Base-by-base conservation (phyloP, 2,329 filamentous ascomycete genomes). In the Neonectria coccinea region DNA sequence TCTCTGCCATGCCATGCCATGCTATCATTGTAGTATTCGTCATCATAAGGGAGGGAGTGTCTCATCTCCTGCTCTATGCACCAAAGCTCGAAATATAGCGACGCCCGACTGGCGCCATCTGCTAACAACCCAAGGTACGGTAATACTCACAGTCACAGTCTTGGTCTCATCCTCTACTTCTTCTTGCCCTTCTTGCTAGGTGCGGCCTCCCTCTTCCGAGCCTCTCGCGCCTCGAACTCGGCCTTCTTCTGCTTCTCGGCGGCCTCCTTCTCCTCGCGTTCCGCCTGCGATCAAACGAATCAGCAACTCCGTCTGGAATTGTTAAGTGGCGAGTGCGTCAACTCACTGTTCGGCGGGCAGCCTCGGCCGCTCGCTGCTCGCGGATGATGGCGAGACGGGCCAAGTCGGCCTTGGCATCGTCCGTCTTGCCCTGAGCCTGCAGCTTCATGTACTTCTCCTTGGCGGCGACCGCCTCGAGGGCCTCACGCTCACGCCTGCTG, bases 391-490 rank as follows among this genome's bases (percentile, higher is more conserved):
- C 89, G 75, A 99, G 82, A 60, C 96, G 88, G 64, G 93, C 95
- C 71, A 98, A 77, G 80, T 99, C 96, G 5, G 92, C 91, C 78
- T 93, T 91, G 52, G 95, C 94, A 85, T 97, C 92, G 66, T 99
- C 96, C 48, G 96, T 98, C 89, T 98, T 98, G 75, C 95, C 95
- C 76, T 94, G 92, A 62, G 94, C 92, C 75, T 97, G 95, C 73
- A 97, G 80, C 82, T 97, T 97, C 84, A 93, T 88, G 77, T 97
- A 97, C 71, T 90, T 87, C 84, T 97, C 94, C 79, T 94, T 94
- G 31, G 93, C 93, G 77, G 95, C 92, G 67, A 91, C 90, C 1
- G 94, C 94, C 81, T 97, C 92, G 36, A 96, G 76, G 2, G 94
- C 92, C 83, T 98, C 86, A 73, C 87, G 78, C 81, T 89, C 85